These are phyloP conservation scores for Fusarium subglutinans DNA, from an alignment of 2,329 filamentous ascomycete genomes.

Conservation along the genomic window DNA sequence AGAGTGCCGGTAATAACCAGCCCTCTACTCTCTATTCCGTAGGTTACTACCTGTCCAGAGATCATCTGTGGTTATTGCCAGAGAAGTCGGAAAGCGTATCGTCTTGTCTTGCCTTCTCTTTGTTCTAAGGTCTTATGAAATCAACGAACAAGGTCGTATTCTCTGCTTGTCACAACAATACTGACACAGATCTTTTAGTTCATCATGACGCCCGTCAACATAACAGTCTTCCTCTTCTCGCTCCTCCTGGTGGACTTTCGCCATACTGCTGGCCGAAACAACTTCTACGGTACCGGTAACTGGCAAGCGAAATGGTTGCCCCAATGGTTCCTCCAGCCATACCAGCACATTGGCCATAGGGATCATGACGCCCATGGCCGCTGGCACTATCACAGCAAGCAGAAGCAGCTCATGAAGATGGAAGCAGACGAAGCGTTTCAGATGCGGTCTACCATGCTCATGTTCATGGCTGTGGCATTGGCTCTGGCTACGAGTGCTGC, in stretches of 20 bases:
- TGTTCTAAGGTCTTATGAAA: neutral
- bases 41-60: constrained; percentile 6
- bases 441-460: constrained; percentile 64
- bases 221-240: constrained; percentile 72
- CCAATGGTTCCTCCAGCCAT: constrained; percentile 48
- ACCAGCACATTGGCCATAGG: constrained; percentile 45
- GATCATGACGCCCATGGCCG: constrained; percentile 39
- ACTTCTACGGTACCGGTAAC: constrained; percentile 45
- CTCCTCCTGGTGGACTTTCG: constrained; percentile 69
- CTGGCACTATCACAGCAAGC: constrained; percentile 64
- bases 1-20: constrained; percentile 18
- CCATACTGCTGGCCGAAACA: constrained; percentile 61
- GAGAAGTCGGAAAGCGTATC: neutral
- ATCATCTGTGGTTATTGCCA: neutral
- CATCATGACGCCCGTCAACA: constrained; percentile 70
- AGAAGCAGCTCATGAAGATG: constrained; percentile 68
- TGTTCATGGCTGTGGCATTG: constrained; percentile 53
- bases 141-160: neutral
- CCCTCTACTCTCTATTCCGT: constrained; percentile 42
- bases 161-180: neutral
- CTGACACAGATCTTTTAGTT: constrained; percentile 43
- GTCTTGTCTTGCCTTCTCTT: neutral
- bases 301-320: constrained; percentile 39
- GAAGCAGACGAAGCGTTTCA: constrained; percentile 72
- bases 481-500: constrained; percentile 13